phyloP scores from a whole-genome alignment of 2,329 filamentous ascomycete genomes.

The Venturia pyrina region DNA sequence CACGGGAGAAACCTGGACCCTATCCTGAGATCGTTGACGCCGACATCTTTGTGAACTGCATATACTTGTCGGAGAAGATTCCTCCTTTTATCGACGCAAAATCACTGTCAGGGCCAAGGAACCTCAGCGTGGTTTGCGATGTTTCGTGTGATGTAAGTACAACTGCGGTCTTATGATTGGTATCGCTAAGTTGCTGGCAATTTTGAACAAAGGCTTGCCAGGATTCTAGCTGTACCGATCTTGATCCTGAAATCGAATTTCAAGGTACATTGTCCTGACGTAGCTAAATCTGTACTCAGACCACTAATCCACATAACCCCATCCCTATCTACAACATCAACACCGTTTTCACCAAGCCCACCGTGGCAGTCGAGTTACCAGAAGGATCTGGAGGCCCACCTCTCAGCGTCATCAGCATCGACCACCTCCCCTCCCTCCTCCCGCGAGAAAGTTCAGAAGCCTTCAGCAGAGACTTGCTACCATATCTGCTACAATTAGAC shows the following conservation, averaged over 20 bases:
- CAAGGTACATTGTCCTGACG: background rate
- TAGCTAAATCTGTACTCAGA: slow-evolving; percentile 20
- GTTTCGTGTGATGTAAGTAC: slow-evolving; percentile 42
- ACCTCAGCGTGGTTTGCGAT: slow-evolving; percentile 55
- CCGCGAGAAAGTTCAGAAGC: slow-evolving; percentile 80
- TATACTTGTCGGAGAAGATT: slow-evolving; percentile 72
- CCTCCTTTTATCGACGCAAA: slow-evolving; percentile 56
- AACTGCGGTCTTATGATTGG: no score
- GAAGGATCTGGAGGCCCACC: slow-evolving; percentile 44
- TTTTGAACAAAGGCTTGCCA: no score
- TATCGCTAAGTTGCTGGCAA: no score
- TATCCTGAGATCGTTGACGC: slow-evolving; percentile 58
- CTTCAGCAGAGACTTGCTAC: slow-evolving; percentile 70
- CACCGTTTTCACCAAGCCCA: slow-evolving; percentile 77
- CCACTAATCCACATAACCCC: slow-evolving; percentile 61
- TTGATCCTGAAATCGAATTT: no score
- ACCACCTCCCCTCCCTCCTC: slow-evolving; percentile 49
- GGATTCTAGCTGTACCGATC: no score
- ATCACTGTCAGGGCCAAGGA: slow-evolving; percentile 58
- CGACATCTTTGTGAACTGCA: slow-evolving; percentile 63
- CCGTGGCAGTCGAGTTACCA: slow-evolving; percentile 58
- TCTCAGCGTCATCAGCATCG: slow-evolving; percentile 76
- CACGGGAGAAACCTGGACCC: slow-evolving; percentile 46
- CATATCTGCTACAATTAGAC: slow-evolving; percentile 67
- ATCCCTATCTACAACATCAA: slow-evolving; percentile 76